phyloP scores from a whole-genome alignment of 805 yeast species.

The Saturnispora hagleri region DNA sequence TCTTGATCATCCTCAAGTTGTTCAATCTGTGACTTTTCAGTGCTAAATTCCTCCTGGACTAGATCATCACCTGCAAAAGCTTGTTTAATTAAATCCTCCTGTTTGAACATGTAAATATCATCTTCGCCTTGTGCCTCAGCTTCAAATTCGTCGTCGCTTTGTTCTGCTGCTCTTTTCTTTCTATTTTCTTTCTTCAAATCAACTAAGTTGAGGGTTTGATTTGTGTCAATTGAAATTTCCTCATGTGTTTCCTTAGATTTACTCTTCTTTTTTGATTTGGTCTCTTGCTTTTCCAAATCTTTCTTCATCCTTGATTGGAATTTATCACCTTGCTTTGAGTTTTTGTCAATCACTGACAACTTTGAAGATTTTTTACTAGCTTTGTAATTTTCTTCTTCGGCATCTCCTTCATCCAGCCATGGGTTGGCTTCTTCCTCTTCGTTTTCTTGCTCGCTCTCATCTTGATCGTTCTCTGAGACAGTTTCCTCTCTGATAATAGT shows the following conservation, averaged over 20 bases:
- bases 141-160: constrained; percentile 28
- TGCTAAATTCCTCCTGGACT: constrained; percentile 57
- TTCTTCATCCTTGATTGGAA: constrained; percentile 36
- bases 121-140: constrained; percentile 38
- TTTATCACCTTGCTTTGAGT: constrained; percentile 42
- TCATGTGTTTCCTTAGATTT: constrained; percentile 19
- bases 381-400: constrained; percentile 11
- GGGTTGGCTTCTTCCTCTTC: constrained; percentile 33
- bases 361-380: constrained; percentile 32
- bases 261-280: constrained; percentile 26
- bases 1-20: constrained; percentile 75
- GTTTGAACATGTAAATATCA: constrained; percentile 53
- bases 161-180: constrained; percentile 4
- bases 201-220: constrained; percentile 44
- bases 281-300: constrained; percentile 16
- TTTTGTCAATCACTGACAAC: constrained; percentile 38
- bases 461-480: not conserved
- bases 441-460: constrained; percentile 7
- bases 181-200: constrained; percentile 29
- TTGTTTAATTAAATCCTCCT: constrained; percentile 71
- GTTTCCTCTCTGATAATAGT: constrained; percentile 1
- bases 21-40: constrained; percentile 58
- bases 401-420: constrained; percentile 36
- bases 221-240: constrained; percentile 35
- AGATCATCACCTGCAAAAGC: constrained; percentile 99